Base-by-base conservation (phyloP, 2,329 filamentous ascomycete genomes). In the Hymenoscyphus repandus region DNA sequence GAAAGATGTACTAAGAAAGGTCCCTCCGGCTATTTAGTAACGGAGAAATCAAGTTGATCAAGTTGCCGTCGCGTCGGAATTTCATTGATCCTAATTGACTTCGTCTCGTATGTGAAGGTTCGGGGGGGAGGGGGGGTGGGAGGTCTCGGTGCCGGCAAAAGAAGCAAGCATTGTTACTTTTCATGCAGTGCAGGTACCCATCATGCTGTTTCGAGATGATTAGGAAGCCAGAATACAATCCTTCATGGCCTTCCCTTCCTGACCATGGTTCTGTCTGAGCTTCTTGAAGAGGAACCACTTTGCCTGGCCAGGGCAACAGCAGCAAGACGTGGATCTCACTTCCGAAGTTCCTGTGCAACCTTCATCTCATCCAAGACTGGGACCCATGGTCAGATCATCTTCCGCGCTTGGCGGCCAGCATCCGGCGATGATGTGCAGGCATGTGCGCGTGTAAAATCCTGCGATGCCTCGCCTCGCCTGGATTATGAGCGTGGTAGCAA, bases 351-450 rank as follows among this genome's bases (percentile, higher is more conserved):
- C 43, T 34, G 11, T 15, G 12, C 27, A 18, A 45, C 43, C 13
- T 45, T 36, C n/a, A 33, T 12, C 22, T 17, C 40, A 12, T 32
- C 40, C 40, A 43, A 20, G 20, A 11, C 41, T 34, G 30, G 6
- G 40, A 36, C 17, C 43, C 43, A 45, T 45, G 43, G 43, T 36
- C 43, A 39, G 34, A 38, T 38, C 33, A 47, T 18, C 10, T 38
- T 22, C 31, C 45, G 45, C 34, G 34, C 45, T 34, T 47, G 33
- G 33, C 34, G 33, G 33, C 18, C 31, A 38, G 34, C 45, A 47
- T 47, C 45, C 45, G 45, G 36, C 33, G 33, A 38, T 47, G 45
- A 20, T 22, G 45, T 37, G 45, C 33, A 47, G 20, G 18, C 15
- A 36, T 17, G 6, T 47, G 32, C 44, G 31, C 17, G 13, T 37